A percentile compares a stretch with the other conserved stretches of the same genome.
Evolutionary conservation across 345 rosid species (phyloP).

Genomic region (Eucalyptus polybractea): DNA sequence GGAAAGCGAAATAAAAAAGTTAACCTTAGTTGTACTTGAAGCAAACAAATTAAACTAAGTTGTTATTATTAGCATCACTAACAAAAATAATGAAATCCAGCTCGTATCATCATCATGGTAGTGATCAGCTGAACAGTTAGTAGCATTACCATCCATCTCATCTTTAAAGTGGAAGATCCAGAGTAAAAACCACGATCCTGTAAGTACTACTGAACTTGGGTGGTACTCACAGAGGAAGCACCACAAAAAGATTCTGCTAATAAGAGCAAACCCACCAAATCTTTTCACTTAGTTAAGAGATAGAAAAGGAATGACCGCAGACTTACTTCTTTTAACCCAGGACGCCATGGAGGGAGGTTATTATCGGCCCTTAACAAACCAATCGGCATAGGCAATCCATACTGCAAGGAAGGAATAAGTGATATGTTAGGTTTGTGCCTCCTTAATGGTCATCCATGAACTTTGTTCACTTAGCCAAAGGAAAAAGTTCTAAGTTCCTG

Average conservation of each 20-base stretch:
- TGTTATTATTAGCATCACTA: background rate
- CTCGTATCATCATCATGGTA: background rate
- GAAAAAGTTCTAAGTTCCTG: background rate
- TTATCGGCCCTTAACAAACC: slow-evolving; percentile 87
- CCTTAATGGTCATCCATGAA: background rate
- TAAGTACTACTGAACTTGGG: background rate
- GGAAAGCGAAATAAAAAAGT: background rate
- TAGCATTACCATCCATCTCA: background rate
- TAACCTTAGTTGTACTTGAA: background rate
- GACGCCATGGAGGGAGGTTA: slow-evolving; percentile 95
- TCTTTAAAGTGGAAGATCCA: background rate
- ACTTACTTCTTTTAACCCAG: slow-evolving; percentile 72
- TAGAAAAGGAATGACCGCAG: background rate
- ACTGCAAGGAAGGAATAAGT: slow-evolving; percentile 32
- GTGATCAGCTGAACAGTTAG: background rate
- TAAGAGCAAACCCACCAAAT: background rate
- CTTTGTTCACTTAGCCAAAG: background rate
- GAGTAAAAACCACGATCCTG: background rate
- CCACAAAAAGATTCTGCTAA: background rate
- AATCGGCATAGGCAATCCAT: slow-evolving; percentile 72
- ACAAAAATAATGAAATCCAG: background rate
- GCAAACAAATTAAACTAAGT: background rate
- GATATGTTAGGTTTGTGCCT: background rate
- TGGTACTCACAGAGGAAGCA: background rate
- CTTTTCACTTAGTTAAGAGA: background rate